Conservation (phyloP, 495 filamentous ascomycete genomes). For the Penicillium odoratum region DNA sequence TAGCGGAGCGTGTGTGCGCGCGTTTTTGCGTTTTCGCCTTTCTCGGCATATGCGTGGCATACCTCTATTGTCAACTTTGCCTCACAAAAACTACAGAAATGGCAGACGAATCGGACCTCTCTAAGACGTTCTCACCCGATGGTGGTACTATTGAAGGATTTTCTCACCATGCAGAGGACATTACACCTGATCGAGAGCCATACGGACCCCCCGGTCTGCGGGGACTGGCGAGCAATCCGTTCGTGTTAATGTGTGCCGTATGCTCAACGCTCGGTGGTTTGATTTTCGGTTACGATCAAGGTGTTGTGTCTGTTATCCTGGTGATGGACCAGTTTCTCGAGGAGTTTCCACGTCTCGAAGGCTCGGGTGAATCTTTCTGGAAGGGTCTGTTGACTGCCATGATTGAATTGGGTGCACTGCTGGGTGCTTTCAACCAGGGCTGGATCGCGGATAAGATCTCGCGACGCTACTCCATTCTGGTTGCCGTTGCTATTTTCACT, state of each 20-base stretch:
- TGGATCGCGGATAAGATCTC: slow-evolving; percentile 61
- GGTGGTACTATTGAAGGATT: slow-evolving; percentile 30
- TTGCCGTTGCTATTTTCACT: slow-evolving; percentile 56
- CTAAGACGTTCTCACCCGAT: slow-evolving; percentile 23
- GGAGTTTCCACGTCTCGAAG: slow-evolving; percentile 47
- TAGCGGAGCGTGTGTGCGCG: too few species aligned
- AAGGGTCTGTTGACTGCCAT: slow-evolving; percentile 62
- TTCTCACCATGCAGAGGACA: slow-evolving; percentile 45
- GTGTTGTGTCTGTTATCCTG: slow-evolving; percentile 56
- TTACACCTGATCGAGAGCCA: slow-evolving; percentile 39
- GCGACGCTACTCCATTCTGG: slow-evolving; percentile 55
- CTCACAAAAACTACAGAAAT: slow-evolving; percentile 3
- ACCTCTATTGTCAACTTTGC: too few species aligned
- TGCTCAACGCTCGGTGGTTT: slow-evolving; percentile 58
- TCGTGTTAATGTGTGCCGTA: slow-evolving; percentile 53
- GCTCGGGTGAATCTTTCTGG: slow-evolving; percentile 53
- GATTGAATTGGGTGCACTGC: slow-evolving; percentile 58
- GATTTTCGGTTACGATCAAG: slow-evolving; percentile 59
- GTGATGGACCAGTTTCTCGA: slow-evolving; percentile 59
- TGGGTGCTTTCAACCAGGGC: slow-evolving; percentile 57
- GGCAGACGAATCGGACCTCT: slow-evolving; percentile 12
- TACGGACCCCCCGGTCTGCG: slow-evolving; percentile 48
- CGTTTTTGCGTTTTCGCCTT: too few species aligned
- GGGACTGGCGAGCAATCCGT: slow-evolving; percentile 50
- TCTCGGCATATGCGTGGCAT: too few species aligned